A percentile compares a stretch with the other conserved stretches of the same genome.
These are phyloP conservation scores for Linnemannia elongata DNA, from an alignment of 192 early-diverging fungal genomes.

Conservation along the genomic window DNA sequence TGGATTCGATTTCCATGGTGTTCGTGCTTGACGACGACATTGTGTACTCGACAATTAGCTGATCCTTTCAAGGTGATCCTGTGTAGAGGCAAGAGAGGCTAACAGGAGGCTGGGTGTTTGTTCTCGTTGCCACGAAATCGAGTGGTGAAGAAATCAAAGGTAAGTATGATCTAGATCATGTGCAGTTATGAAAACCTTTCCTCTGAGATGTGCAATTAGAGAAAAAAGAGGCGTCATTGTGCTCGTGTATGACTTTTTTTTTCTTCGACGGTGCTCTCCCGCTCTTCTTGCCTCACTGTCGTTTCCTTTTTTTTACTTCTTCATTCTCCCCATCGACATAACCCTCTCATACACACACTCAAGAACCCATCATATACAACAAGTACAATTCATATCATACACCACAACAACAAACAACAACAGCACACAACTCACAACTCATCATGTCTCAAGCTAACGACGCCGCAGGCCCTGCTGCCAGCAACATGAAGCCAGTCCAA, in stretches of 20 bases:
- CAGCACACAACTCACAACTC: neutral
- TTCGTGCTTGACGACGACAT: constrained; percentile 26
- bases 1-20: constrained; percentile 71
- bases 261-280: neutral
- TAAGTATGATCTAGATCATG: neutral
- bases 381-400: neutral
- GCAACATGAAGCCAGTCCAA: constrained; percentile 85
- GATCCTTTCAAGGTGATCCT: neutral
- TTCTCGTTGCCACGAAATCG: neutral
- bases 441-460: constrained; percentile 51
- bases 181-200: constrained; percentile 11
- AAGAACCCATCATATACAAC: neutral
- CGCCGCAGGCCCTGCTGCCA: constrained; percentile 39
- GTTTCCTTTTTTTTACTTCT: neutral
- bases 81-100: neutral
- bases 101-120: neutral
- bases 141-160: neutral
- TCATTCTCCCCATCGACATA: neutral
- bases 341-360: neutral
- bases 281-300: neutral
- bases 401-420: neutral
- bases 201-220: constrained; percentile 5
- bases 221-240: neutral
- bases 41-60: neutral
- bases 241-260: too few species aligned